These are phyloP conservation scores for Cladosporium colombiae DNA, from an alignment of 2,329 filamentous ascomycete species.

Conservation along the genomic window DNA sequence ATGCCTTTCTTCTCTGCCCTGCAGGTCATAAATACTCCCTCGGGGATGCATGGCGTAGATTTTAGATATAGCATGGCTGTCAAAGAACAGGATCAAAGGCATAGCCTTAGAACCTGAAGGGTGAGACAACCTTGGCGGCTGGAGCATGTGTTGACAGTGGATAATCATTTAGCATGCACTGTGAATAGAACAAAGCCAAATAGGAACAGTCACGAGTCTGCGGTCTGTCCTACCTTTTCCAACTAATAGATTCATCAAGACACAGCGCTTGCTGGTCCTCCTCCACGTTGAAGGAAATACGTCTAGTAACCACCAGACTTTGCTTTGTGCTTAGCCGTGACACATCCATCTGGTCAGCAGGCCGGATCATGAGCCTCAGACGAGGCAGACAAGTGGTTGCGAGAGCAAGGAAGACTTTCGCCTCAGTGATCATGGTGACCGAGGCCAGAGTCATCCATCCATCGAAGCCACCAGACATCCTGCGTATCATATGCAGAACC, in stretches of 20 bases:
- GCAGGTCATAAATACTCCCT: too few relatives aligned
- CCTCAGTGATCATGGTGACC: neutral
- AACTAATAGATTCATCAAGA: neutral
- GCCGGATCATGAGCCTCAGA: neutral
- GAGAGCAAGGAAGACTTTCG: neutral
- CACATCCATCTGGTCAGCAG: neutral
- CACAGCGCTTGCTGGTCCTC: neutral
- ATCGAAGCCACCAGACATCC: neutral
- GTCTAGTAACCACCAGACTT: neutral
- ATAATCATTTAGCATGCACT: neutral
- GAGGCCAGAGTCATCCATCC: neutral
- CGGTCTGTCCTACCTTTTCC: neutral
- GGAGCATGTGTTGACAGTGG: neutral
- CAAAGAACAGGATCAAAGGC: too few relatives aligned
- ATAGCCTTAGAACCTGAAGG: too few relatives aligned
- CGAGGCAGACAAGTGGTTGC: neutral
- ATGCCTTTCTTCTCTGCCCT: too few relatives aligned
- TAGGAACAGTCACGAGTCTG: neutral
- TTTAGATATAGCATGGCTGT: too few relatives aligned
- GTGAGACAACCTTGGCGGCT: too few relatives aligned
- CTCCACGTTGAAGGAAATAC: neutral
- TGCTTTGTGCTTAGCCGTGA: neutral
- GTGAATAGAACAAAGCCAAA: too few relatives aligned
- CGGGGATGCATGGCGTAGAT: too few relatives aligned
- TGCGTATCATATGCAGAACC: neutral